Evolutionary conservation across 805 yeast species (phyloP), one percentile per base, ranked within the genome.

Genomic region (Zygosaccharomyces siamensis): DNA sequence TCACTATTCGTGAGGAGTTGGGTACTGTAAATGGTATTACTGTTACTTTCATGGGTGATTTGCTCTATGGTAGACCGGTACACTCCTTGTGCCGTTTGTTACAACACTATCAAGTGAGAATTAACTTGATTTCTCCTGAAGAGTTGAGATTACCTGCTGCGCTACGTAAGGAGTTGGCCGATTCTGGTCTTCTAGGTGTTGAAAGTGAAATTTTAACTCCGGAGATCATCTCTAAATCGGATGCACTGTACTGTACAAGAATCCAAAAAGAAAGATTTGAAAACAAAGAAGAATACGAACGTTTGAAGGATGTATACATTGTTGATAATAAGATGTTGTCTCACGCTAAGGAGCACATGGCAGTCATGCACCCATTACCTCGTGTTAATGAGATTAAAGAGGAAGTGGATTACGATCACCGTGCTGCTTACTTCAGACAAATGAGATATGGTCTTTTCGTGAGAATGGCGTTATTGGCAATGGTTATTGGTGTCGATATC

Each of bases 351-450:
- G 89, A 89, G 69, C 97, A 93, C 73, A 93, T 93, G 98, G 89
- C 97, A 70, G 86, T 93, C 56, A 85, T 93, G 96, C 99, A 93
- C 70, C 99, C 99, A 68, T 80, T 93, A 62, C 99, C 99, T 68
- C 86, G 99, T 72, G 90, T 89, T 57, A 85, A 82, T 63, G 99
- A 93, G 74, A 92, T 93, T 61, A 86, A 86, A 64, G 98, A 90
- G 73, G 99, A 93, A 75, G 98, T 93, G 63, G 99, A 93, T 70
- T 93, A 92, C 66, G 99, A 93, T 72, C 97, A 92, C 72, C 86
- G 99, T 71, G 98, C 99, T 57, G 98, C 99, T 51, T 93, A 93
- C 76, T 93, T 93, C 79, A 86, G 99, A 81, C 98, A 93, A 77
- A 93, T 93, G 99, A 86, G 95, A 71, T 92, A 93, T 68, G 99